A percentile compares a stretch with the other conserved stretches of the same genome.
These are phyloP conservation scores for Arachnomyces sp. DNA, from an alignment of 2,329 filamentous ascomycete species.

Conservation along the genomic window DNA sequence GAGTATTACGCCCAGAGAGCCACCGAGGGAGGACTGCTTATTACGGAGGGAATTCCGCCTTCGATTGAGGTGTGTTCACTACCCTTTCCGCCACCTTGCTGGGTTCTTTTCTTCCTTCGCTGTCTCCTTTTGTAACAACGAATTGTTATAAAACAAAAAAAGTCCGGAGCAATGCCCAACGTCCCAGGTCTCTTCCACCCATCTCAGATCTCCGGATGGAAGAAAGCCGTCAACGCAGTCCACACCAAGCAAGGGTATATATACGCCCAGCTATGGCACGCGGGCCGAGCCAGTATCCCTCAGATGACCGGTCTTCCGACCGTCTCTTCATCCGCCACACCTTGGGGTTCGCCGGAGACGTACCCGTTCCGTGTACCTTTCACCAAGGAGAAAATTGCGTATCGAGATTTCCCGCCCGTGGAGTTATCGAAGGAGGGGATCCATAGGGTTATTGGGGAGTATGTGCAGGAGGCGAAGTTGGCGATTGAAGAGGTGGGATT, in stretches of 20 bases:
- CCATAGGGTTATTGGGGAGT: slow-evolving; percentile 30
- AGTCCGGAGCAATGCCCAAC: slow-evolving; percentile 24
- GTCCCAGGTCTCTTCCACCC: slow-evolving; percentile 24
- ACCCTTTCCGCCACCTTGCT: not conserved
- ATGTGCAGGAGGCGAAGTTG: slow-evolving; percentile 35
- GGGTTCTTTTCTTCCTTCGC: too few relatives aligned
- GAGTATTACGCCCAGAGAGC: slow-evolving; percentile 29
- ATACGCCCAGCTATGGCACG: slow-evolving; percentile 30
- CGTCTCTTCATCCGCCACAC: too few relatives aligned
- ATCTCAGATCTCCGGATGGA: slow-evolving; percentile 26
- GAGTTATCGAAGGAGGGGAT: slow-evolving; percentile 35
- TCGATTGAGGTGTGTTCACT: slow-evolving; percentile 17
- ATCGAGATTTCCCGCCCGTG: slow-evolving; percentile 22
- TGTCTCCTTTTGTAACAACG: not conserved
- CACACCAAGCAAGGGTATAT: slow-evolving; percentile 26
- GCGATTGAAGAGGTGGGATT: slow-evolving; percentile 41
- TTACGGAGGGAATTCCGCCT: slow-evolving; percentile 27
- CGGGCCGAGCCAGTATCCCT: slow-evolving; percentile 32
- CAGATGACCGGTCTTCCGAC: too few relatives aligned
- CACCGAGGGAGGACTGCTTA: slow-evolving; percentile 23
- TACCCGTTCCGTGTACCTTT: too few relatives aligned
- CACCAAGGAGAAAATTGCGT: slow-evolving; percentile 11
- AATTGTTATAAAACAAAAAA: not conserved
- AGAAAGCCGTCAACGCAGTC: slow-evolving; percentile 25
- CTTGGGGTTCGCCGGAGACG: too few relatives aligned